These are phyloP conservation scores for Pholiota adiposa DNA, from an alignment of 1,284 basidiomycete genomes.

Conservation along the genomic window DNA sequence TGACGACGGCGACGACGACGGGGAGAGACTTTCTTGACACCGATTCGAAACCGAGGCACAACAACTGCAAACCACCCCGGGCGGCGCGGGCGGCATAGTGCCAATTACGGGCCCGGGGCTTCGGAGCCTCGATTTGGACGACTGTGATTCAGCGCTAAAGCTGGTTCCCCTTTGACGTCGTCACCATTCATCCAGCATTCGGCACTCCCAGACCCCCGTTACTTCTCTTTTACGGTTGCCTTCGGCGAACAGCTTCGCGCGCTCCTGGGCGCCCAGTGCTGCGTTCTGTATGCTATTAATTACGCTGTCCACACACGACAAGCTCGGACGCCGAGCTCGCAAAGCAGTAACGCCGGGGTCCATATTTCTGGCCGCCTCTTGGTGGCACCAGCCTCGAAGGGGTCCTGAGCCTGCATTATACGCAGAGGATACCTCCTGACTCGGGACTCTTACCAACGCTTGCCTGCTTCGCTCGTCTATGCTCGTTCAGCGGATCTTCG, in stretches of 20 bases:
- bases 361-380: neutral
- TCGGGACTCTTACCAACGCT: neutral
- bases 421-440: no score
- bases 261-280: neutral
- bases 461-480: neutral
- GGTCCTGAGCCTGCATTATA: neutral
- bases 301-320: neutral
- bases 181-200: conserved; percentile 3
- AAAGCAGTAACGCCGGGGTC: neutral
- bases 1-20: conserved; percentile 41
- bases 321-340: neutral
- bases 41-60: conserved; percentile 32
- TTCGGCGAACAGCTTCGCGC: neutral
- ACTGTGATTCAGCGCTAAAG: conserved; percentile 2
- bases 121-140: neutral
- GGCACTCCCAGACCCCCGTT: neutral
- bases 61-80: conserved; percentile 39
- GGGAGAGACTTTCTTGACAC: conserved; percentile 36
- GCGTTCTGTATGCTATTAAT: neutral
- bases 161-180: neutral
- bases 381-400: neutral
- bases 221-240: neutral
- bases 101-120: neutral
- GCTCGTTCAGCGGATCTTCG: neutral
- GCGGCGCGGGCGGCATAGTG: conserved; percentile 1